Percentiles rank a stretch among this genome's conserved stretches.
These are phyloP conservation scores for Stereum hirsutum DNA, from an alignment of 1,284 basidiomycete species.

Conservation along the genomic window DNA sequence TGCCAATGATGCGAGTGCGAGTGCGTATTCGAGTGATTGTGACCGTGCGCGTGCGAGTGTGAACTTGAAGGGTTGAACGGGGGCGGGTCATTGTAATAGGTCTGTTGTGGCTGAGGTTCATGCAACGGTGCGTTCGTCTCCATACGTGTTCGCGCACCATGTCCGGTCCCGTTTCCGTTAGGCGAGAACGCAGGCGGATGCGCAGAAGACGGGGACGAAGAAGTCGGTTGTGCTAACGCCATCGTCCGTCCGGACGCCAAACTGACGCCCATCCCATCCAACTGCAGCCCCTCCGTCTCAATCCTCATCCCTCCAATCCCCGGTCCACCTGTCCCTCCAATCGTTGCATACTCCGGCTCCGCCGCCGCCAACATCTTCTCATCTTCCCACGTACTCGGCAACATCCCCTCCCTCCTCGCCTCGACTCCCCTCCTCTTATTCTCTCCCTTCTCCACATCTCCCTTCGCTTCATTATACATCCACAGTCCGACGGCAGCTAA, in stretches of 20 bases:
- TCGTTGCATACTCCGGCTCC: too few species aligned
- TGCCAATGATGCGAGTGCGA: slow-evolving; percentile 7
- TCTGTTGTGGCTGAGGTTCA: slow-evolving; percentile 14
- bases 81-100: slow-evolving; percentile 5
- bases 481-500: slow-evolving; percentile 89
- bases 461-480: slow-evolving; percentile 94
- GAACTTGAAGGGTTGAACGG: slow-evolving; percentile 17
- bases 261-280: slow-evolving; percentile 1
- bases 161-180: too few species aligned
- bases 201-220: too few species aligned
- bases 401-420: slow-evolving; percentile 60
- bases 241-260: slow-evolving; percentile 9
- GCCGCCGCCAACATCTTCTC: slow-evolving; percentile 5
- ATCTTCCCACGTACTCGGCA: slow-evolving; percentile 57
- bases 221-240: not conserved
- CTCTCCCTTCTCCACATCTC: slow-evolving; percentile 90
- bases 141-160: slow-evolving; percentile 24
- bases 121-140: slow-evolving; percentile 41
- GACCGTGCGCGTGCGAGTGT: slow-evolving; percentile 9
- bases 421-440: slow-evolving; percentile 81
- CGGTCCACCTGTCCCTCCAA: not conserved
- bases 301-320: not conserved
- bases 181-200: too few species aligned
- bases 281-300: not conserved
- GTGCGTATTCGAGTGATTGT: slow-evolving; percentile 15